Conservation (phyloP, 2,329 filamentous ascomycete genomes). For the Periconia macrospinosa region DNA sequence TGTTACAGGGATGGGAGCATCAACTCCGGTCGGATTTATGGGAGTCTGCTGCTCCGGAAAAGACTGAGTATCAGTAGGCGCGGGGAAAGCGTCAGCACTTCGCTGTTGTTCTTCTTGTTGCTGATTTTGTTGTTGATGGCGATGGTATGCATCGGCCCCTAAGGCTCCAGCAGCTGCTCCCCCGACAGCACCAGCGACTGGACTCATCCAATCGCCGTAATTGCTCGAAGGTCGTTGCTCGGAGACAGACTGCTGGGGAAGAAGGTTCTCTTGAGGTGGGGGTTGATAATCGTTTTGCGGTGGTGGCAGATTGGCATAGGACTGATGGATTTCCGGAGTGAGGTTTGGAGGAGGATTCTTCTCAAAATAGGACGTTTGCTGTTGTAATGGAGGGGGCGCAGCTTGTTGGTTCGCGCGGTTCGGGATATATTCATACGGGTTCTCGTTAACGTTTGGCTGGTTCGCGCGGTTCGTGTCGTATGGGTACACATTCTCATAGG, state of each 20-base stretch:
- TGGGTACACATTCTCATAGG: slow-evolving; percentile 10
- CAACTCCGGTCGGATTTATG: slow-evolving; percentile 7
- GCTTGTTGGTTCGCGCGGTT: slow-evolving; percentile 13
- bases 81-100: slow-evolving; percentile 1
- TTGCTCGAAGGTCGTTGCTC: slow-evolving; percentile 43
- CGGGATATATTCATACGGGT: slow-evolving; percentile 14
- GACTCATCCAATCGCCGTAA: slow-evolving; percentile 59
- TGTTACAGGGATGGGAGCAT: slow-evolving; percentile 5
- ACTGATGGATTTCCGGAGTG: background rate
- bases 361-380: slow-evolving; percentile 15
- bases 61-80: slow-evolving; percentile 2
- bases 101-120: slow-evolving; percentile 2
- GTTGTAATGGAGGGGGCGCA: slow-evolving; percentile 5
- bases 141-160: slow-evolving; percentile 38
- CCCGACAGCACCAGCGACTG: slow-evolving; percentile 51
- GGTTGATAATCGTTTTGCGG: slow-evolving; percentile 2
- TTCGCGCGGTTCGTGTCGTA: slow-evolving; percentile 13
- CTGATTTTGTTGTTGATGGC: slow-evolving; percentile 22
- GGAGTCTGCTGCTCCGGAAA: slow-evolving; percentile 14
- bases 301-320: background rate
- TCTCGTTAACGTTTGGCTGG: slow-evolving; percentile 4
- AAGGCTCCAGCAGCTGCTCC: slow-evolving; percentile 46
- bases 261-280: slow-evolving; percentile 13
- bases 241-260: slow-evolving; percentile 11
- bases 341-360: slow-evolving; percentile 10